Evolutionary conservation across 2,329 filamentous ascomycete species (phyloP), one percentile per base, ranked within the genome.

Genomic region (Lachnellula arida): DNA sequence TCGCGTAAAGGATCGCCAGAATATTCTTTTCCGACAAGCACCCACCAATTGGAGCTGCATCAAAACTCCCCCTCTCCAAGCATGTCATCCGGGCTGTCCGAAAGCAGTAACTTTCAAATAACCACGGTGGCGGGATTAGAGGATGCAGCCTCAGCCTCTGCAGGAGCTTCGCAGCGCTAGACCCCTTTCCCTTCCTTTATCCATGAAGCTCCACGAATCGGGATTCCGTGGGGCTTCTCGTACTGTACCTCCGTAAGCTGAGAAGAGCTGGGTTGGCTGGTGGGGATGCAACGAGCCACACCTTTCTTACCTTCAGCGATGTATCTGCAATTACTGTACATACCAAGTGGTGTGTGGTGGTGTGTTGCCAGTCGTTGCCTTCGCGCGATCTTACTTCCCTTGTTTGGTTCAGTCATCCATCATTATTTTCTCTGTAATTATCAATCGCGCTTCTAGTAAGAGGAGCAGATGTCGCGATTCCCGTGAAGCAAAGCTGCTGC

Each of bases 111-210:
- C 15, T 44, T 19, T 7, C 39, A 42, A 44, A 44, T 17, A 44
- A 44, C 19, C 42, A 44, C 42, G 15, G 15, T 19, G 42, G 19
- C 19, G 48, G 28, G 25, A 35, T 50, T 14, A 22, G 11, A 46
- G 25, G 4, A 17, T 35, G 46, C 50, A 46, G 42, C 40, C 40
- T 47, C 50, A 46, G 42, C 40, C 40, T 53, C 51, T 46, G 42
- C 22, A 25, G 37, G 28, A 32, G 49, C 46, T 28, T 43, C 15
- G 49, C 22, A n/a, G 40, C 23, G n/a, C 22, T 19, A 49, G 46
- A 34, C 11, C 28, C 22, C 11, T 15, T 11, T 19, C 46, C 28
- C 25, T 28, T 19, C 46, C 46, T 32, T 15, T 35, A 34, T 35
- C 19, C n/a, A 19, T n/a, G 11, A 19, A 23, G n/a, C n/a, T 44